phyloP scores from a whole-genome alignment of 495 filamentous ascomycete species.

The Aspergillus hancockii region DNA sequence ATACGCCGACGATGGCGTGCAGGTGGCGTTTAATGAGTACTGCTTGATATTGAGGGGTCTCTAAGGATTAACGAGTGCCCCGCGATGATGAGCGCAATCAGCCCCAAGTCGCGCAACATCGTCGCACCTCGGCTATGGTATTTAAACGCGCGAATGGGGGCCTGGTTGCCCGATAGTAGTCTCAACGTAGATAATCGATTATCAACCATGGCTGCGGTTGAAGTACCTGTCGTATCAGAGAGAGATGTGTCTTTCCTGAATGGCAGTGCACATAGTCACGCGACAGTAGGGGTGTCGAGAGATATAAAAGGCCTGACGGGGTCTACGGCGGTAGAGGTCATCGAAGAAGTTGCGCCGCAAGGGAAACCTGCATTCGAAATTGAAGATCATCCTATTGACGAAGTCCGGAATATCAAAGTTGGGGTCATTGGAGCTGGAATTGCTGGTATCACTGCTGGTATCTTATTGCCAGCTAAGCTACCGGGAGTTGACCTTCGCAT shows the following conservation, averaged over 20 bases:
- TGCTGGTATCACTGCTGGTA: slow-evolving; percentile 49
- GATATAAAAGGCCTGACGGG: neutral
- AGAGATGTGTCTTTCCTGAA: neutral
- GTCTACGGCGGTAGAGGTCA: neutral
- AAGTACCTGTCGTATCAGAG: neutral
- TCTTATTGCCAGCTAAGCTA: slow-evolving; percentile 51
- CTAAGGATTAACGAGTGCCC: neutral
- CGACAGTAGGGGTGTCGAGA: neutral
- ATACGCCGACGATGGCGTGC: neutral
- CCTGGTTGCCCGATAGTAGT: neutral
- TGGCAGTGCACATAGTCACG: neutral
- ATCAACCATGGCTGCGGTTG: slow-evolving; percentile 5
- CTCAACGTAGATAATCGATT: neutral
- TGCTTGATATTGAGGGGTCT: neutral
- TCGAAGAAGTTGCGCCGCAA: neutral
- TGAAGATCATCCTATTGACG: slow-evolving; percentile 45
- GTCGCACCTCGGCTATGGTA: neutral
- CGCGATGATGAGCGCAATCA: neutral
- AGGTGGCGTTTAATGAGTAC: neutral
- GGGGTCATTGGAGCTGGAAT: slow-evolving; percentile 56
- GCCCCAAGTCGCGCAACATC: neutral
- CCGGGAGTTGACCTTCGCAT: slow-evolving; percentile 54
- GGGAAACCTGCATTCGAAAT: slow-evolving; percentile 29
- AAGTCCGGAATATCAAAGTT: slow-evolving; percentile 47
- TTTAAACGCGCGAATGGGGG: neutral